These are phyloP conservation scores for Fraxinus paxiana DNA, from an alignment of 305 asterid genomes.

Conservation along the genomic window DNA sequence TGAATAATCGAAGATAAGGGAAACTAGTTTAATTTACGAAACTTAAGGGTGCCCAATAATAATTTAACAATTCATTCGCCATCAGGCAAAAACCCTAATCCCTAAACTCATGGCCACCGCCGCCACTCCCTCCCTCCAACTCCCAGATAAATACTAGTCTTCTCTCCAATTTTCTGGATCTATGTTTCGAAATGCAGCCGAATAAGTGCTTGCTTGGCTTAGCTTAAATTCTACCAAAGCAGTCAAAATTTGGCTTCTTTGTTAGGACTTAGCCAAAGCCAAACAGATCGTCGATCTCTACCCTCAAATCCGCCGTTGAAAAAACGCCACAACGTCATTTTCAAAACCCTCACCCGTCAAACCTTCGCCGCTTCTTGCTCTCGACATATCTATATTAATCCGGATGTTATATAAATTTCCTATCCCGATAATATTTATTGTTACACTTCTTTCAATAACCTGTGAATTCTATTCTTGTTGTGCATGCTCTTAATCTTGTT, in stretches of 20 bases:
- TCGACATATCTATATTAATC: slow-evolving; percentile 12
- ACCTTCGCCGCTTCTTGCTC: slow-evolving; percentile 37
- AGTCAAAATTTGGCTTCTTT: not conserved
- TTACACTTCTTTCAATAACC: not conserved
- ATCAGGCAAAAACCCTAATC: not conserved
- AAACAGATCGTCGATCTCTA: slow-evolving; percentile 27
- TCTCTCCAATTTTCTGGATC: not conserved
- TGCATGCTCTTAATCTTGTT: not conserved
- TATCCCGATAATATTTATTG: not conserved
- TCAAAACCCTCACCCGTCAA: slow-evolving; percentile 25
- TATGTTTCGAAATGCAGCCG: not conserved
- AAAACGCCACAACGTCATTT: slow-evolving; percentile 27
- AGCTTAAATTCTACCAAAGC: not conserved
- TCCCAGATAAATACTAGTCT: not conserved
- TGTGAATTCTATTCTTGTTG: not conserved
- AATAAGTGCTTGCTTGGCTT: not conserved
- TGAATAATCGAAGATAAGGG: not conserved
- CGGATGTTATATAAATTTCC: not conserved
- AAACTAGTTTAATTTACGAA: not conserved
- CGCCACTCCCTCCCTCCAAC: not conserved
- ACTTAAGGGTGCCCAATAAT: not conserved
- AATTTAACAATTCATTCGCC: not conserved
- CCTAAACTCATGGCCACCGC: not conserved
- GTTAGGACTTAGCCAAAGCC: not conserved
- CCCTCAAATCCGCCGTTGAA: slow-evolving; percentile 34